phyloP scores from a whole-genome alignment of 202 grass and related monocot genomes.

The Carex arenaria region DNA sequence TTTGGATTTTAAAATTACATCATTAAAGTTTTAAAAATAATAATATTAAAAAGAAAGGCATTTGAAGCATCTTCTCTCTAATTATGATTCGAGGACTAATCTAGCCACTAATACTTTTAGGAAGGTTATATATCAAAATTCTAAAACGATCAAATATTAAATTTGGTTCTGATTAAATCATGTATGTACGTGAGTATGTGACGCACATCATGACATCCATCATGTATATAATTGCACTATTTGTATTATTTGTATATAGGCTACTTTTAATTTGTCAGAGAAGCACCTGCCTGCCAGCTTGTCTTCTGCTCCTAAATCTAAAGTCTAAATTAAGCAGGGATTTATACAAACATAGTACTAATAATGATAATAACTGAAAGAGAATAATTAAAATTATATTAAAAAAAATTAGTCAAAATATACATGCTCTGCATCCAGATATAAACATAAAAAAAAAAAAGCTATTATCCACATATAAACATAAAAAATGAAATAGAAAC shows the following conservation, averaged over 20 bases:
- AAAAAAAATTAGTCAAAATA: not conserved
- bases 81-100: not conserved
- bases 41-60: no score
- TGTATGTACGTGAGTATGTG: not conserved
- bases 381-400: not conserved
- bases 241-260: not conserved
- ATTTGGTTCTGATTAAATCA: not conserved
- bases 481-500: not conserved
- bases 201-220: not conserved
- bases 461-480: no score
- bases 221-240: not conserved
- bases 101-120: not conserved
- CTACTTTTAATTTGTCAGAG: not conserved
- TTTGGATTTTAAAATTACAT: no score
- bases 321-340: not conserved
- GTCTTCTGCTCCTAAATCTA: not conserved
- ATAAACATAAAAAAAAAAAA: not conserved
- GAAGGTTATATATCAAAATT: not conserved
- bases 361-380: not conserved
- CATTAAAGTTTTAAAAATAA: no score
- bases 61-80: no score
- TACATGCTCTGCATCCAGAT: not conserved
- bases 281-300: not conserved
- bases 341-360: not conserved
- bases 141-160: not conserved